Base-by-base conservation (phyloP, 2,329 filamentous ascomycete genomes). In the Arachnomyces sp. region DNA sequence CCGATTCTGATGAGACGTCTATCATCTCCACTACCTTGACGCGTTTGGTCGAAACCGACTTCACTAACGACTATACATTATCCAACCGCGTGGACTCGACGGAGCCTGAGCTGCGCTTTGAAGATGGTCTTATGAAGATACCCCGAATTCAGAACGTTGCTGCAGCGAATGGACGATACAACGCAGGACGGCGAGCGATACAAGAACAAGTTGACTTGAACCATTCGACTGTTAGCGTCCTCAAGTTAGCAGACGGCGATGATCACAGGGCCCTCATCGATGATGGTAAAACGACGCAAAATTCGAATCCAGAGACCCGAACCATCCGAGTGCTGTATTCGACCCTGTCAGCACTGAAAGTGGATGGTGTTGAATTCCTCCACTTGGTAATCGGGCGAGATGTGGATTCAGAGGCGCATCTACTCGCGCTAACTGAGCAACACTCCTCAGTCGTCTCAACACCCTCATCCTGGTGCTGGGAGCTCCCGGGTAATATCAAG, bases 81-180 rank as follows among this genome's bases (percentile, higher is more conserved):
- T 4, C 36, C 16, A 32, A 12, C 9, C 14, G 29, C 28, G 29
- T 39, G 11, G n/a, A 12, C 5, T 34, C 25, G 4, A 17, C 16
- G 12, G 36, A 39, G 28, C 9, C 14, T 4, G 36, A 39, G 11
- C 15, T 39, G 9, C 29, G 11, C 6, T 18, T 39, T 16, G 29
- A 39, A 18, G 28, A 39, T 33, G 36, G 36, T 25, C 9, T 39
- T 28, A 33, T 39, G 36, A 39, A 25, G 14, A 39, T 39, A 4
- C 29, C 28, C 14, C 36, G 36, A 16, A 4, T 39, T n/a, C 28
- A 12, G 13, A 7, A 11, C 4, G 9, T 16, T 32, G 7, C 36
- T 9, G 29, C 9, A 6, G 9, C 14, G 36, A 39, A 39, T 33
- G 6, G 32, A 17, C 17, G 35, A 11, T 38, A 34, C 31, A 38